Conservation (phyloP, 108 stramenopile species). For the Cyclotella cryptica region DNA sequence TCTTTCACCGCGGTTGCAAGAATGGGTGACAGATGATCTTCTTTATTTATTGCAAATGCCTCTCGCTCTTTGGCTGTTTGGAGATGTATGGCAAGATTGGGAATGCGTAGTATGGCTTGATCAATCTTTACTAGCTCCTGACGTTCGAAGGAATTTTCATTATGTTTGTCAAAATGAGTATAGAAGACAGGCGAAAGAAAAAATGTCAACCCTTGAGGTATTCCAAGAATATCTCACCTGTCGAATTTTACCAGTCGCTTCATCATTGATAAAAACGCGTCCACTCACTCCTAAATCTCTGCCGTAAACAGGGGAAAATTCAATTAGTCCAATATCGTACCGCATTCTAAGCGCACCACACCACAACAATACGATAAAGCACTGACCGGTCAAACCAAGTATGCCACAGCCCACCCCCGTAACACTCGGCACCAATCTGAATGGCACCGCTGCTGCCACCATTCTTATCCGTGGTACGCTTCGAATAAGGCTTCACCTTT, state of each 20-base stretch:
- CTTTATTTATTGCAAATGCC: conserved; percentile 91
- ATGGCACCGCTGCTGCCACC: conserved; percentile 58
- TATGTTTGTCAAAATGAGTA: background rate
- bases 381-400: conserved; percentile 86
- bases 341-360: background rate
- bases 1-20: conserved; percentile 86
- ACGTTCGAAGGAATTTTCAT: background rate
- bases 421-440: conserved; percentile 80
- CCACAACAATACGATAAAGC: background rate
- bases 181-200: background rate
- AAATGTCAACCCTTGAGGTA: background rate
- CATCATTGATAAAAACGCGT: conserved; percentile 80
- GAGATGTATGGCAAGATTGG: conserved; percentile 97
- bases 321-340: background rate
- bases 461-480: conserved; percentile 46
- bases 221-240: conserved; percentile 24
- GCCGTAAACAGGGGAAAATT: background rate
- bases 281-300: conserved; percentile 92
- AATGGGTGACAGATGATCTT: conserved; percentile 92
- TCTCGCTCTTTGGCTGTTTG: conserved; percentile 84
- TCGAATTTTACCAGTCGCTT: conserved; percentile 40
- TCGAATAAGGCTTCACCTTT: conserved; percentile 90
- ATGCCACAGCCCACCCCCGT: conserved; percentile 89
- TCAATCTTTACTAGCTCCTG: conserved; percentile 77
- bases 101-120: conserved; percentile 85